Base-by-base conservation (phyloP, 768 basidiomycete species). In the Trametes cingulata region DNA sequence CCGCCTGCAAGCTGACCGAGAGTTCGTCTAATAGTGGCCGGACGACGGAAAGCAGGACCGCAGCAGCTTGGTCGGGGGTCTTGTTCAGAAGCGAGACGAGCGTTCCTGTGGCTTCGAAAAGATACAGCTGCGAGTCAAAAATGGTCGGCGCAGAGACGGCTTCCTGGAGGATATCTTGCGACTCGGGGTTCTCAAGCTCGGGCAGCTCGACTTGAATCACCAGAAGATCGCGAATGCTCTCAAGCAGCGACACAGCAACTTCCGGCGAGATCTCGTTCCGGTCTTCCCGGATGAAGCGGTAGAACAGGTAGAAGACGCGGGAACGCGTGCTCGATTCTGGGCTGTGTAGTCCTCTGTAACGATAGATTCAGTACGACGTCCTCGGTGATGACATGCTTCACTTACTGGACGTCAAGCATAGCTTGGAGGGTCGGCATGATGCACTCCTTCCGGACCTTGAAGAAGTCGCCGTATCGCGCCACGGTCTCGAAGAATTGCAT, bases 381-480 rank as follows among this genome's bases (percentile, higher is more conserved):
- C 22, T 29, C 19, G 9, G 6, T 13, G 7, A 37, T 24, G 40
- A 19, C 47, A 33, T 10, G 10, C 4, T 33, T 10, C 52, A 75
- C 88, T 60, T 70, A 95, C 95, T 92, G 82, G 60, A 73, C 58
- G 67, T 90, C 93, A 25, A 98, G 82, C 82, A 99, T 91, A 12
- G 91, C 91, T 67, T 94, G 89, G 33, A 99, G 77, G 1, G 92
- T 84, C 1, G 93, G 91, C 66, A 92, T 79, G 52, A 98, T 91
- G 66, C 87, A 92, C 57, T 93, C 90, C 67, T 88, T 91, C 63
- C 93, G 86, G 22, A 95, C 87, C 73, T 91, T 94, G 86, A 98
- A 98, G 73, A 99, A 98, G 67, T 98, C 97, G 36, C 86, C 84
- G 71, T 98, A 99, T 48, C 97, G 85, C n/a, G 91, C 84, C 12